Evolutionary conservation across 2,329 filamentous ascomycete genomes (phyloP).

Genomic region (Penicillium italicum): DNA sequence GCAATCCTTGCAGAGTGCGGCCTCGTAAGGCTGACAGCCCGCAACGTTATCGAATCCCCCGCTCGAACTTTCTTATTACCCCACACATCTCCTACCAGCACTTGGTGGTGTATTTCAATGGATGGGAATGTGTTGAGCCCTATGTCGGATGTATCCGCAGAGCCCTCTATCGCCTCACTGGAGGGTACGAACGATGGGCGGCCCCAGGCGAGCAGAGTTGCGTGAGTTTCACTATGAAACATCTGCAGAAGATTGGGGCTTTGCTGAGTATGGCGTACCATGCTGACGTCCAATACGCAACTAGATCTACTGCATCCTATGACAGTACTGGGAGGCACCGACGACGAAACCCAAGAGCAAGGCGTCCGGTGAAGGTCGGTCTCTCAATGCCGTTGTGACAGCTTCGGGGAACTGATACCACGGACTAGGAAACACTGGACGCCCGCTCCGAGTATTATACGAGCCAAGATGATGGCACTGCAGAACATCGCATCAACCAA

Average conservation of each 20-base stretch:
- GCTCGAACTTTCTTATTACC: constrained; percentile 18
- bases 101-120: constrained; percentile 10
- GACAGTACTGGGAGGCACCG: constrained; percentile 65
- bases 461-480: constrained; percentile 74
- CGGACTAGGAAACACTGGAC: constrained; percentile 76
- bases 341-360: constrained; percentile 57
- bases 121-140: constrained; percentile 9
- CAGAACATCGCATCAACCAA: constrained; percentile 87
- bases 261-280: background rate
- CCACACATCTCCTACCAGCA: constrained; percentile 16
- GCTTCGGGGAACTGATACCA: constrained; percentile 12
- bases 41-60: constrained; percentile 19
- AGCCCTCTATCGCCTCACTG: constrained; percentile 9
- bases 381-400: constrained; percentile 1
- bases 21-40: constrained; percentile 24
- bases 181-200: constrained; percentile 6
- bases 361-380: constrained; percentile 60
- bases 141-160: constrained; percentile 13
- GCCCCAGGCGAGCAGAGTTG: constrained; percentile 10
- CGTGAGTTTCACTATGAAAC: constrained; percentile 10
- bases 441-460: constrained; percentile 82
- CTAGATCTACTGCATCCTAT: constrained; percentile 45
- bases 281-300: background rate
- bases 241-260: background rate
- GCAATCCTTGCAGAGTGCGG: background rate